Evolutionary conservation across 495 filamentous ascomycete genomes (phyloP), one percentile per base, ranked within the genome.

Genomic region (Xylaria sp.): DNA sequence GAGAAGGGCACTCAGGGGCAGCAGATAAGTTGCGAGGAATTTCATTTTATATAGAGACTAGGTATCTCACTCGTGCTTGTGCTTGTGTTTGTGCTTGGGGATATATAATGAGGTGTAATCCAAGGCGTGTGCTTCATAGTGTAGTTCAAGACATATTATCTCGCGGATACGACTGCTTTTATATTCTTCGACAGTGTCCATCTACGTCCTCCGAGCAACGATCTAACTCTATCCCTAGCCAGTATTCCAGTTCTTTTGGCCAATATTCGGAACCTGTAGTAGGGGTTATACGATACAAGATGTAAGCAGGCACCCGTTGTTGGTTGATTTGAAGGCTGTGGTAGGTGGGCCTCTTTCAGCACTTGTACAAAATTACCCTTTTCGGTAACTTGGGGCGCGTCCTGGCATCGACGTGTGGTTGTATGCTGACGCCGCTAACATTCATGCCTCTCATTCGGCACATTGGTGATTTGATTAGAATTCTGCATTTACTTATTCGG

Each of bases 351-450:
- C 24, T 15, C 24, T 55, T 21, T 55, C 12, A 17, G 26, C 50
- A 31, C 52, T 55, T 55, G 5, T 31, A 55, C 52, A 31, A 55
- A 55, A 55, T 55, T 55, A 31, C 52, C 52, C 52, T 17, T 55
- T 55, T 55, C 26, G 52, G 52, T 15, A 59, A 35, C 17, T 21
- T 37, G 33, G 33, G 21, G 57, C 33, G 33, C 14, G 33, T 37
- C 33, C 3, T 17, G 12, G 26, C 26, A 31, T 29, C 26, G 26
- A 55, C 17, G 19, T 26, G 52, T 55, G 4, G n/a, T 17, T 55
- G 26, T 15, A 26, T 26, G 3, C 9, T 12, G 21, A 55, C 52
- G 52, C 52, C 52, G 50, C 52, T 24, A 50, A 21, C 5, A 24
- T 14, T 24, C 46, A 24, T 24, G 1, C 5, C n/a, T 37, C 31